phyloP scores from a whole-genome alignment of 345 rosid species.

The Aegle marmelos region DNA sequence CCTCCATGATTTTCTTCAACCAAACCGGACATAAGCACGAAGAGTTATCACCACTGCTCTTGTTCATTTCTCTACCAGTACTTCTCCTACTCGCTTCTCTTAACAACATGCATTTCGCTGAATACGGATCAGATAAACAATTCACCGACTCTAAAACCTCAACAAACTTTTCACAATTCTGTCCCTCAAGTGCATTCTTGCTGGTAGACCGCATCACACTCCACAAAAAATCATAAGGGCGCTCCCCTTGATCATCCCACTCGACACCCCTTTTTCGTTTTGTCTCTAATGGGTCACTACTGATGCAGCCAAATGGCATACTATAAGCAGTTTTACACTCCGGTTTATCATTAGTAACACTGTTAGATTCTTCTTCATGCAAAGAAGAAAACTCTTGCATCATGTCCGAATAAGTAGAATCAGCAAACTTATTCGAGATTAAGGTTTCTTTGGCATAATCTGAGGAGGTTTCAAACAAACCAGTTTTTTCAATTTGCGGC shows the following conservation, averaged over 20 bases:
- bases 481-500: slow-evolving; percentile 30
- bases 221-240: slow-evolving; percentile 41
- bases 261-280: slow-evolving; percentile 46
- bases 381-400: slow-evolving; percentile 47
- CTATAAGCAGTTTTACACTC: neutral
- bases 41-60: neutral
- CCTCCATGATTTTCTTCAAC: slow-evolving; percentile 66
- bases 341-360: neutral
- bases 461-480: slow-evolving; percentile 28
- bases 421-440: slow-evolving; percentile 41
- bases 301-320: slow-evolving; percentile 18
- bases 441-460: slow-evolving; percentile 18
- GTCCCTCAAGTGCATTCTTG: slow-evolving; percentile 41
- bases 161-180: slow-evolving; percentile 53
- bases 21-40: slow-evolving; percentile 71
- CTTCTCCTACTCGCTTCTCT: slow-evolving; percentile 19
- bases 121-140: slow-evolving; percentile 54
- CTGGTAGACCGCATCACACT: slow-evolving; percentile 41
- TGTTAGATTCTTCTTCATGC: slow-evolving; percentile 25
- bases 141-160: slow-evolving; percentile 57
- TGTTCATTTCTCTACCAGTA: slow-evolving; percentile 1
- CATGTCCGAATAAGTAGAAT: slow-evolving; percentile 57
- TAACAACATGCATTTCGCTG: slow-evolving; percentile 49
- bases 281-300: slow-evolving; percentile 13
- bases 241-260: slow-evolving; percentile 22